These are phyloP conservation scores for Saccharum spontaneum DNA, from an alignment of 176 grass and related monocot species.

Conservation along the genomic window DNA sequence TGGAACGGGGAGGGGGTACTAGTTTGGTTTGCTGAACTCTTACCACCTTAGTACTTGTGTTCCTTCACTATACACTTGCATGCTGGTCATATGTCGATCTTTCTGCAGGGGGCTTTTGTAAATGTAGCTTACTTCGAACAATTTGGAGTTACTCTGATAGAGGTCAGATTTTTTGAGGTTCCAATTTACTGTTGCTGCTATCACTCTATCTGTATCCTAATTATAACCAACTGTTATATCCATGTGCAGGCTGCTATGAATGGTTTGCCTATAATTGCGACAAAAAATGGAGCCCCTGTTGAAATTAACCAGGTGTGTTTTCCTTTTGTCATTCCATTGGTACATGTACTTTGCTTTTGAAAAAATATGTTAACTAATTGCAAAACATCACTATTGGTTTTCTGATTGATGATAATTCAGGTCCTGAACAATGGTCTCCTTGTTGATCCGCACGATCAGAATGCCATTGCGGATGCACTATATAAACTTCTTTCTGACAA, in stretches of 20 bases:
- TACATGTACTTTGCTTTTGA: neutral
- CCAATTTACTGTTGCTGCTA: conserved; percentile 4
- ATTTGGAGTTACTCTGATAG: conserved; percentile 77
- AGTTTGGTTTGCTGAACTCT: neutral
- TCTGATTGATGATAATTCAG: conserved; percentile 40
- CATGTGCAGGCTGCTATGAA: conserved; percentile 66
- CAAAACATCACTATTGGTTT: neutral
- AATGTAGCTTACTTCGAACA: conserved; percentile 77
- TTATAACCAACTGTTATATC: conserved; percentile 14
- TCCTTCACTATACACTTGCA: conserved; percentile 4
- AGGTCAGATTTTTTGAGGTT: conserved; percentile 45
- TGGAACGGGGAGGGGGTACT: neutral
- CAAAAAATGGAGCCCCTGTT: conserved; percentile 85
- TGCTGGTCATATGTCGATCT: conserved; percentile 31
- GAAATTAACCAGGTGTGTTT: conserved; percentile 69
- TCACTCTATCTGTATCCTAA: conserved; percentile 14
- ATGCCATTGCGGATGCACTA: conserved; percentile 76
- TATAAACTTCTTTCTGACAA: conserved; percentile 80
- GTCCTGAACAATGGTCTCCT: conserved; percentile 75
- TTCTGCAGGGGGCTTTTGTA: conserved; percentile 77
- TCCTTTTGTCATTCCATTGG: neutral
- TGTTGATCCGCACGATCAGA: conserved; percentile 78
- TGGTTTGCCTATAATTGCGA: conserved; percentile 71
- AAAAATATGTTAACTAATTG: conserved; percentile 23
- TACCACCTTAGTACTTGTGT: neutral